Evolutionary conservation across 202 grass and related monocot species (phyloP), one percentile per base, ranked within the genome.

Genomic region (Schoenoplectus tabernaemontani): DNA sequence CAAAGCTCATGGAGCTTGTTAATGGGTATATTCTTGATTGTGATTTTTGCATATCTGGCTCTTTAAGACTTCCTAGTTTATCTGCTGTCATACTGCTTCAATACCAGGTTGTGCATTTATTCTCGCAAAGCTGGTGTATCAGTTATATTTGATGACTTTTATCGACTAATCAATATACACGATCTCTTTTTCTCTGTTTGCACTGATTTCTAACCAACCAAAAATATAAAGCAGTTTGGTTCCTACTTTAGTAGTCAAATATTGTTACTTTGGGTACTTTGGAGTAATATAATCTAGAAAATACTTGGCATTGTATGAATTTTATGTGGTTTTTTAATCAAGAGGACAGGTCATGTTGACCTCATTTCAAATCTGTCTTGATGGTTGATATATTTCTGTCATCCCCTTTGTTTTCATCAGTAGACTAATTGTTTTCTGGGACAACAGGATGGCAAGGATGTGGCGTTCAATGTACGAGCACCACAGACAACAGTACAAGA

Each of bases 361-460:
- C 24, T 73, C 13, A 7, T 73, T 73, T 44, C 59, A 44, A 23
- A 69, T 69, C 36, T 41, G 43, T 11, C 15, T 30, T 22, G 13
- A 17, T 51, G 10, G 12, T 30, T 24, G 4, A 73, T 51, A 73
- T 71, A 71, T 47, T 47, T 26, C 4, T 47, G 5, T 16, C 66
- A 43, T 56, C 15, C 38, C 4, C 20, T 41, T 22, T 67, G 24
- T 39, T 57, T 60, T 37, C 26, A 15, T 17, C 46, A 68, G 32
- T 65, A 19, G 59, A 48, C 33, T 80, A 70, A 70, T 51, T 47
- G 30, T 68, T 68, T 68, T 78, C 2, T 12, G 15, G 46, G 67
- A 53, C 46, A 44, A 82, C 82, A 97, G 93, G 59, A 97, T 97
- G 93, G 84, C 85, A 83, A 90, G 43, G 46, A 93, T 97, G 93